Evolutionary conservation across 805 yeast genomes (phyloP).

Genomic region (Zygosaccharomyces rouxii): DNA sequence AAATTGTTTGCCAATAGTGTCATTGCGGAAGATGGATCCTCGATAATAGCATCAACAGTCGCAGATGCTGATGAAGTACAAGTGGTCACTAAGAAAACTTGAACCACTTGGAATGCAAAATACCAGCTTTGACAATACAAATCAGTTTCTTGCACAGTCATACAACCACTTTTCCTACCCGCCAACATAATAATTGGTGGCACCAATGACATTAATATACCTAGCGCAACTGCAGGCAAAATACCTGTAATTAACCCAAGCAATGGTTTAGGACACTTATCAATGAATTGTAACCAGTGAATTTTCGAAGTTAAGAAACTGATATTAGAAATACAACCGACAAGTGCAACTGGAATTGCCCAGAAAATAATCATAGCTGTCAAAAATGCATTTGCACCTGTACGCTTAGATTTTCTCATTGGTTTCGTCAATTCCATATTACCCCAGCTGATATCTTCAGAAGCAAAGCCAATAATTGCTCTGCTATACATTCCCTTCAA

Average conservation of each 20-base stretch:
- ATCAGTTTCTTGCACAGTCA: slow-evolving; percentile 70
- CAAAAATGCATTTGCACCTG: slow-evolving; percentile 59
- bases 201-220: slow-evolving; percentile 78
- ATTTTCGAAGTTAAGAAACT: slow-evolving; percentile 65
- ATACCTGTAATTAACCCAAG: slow-evolving; percentile 85
- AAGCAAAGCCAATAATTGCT: slow-evolving; percentile 59
- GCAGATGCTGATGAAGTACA: slow-evolving; percentile 77
- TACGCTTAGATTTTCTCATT: slow-evolving; percentile 52
- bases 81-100: slow-evolving; percentile 82
- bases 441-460: slow-evolving; percentile 82
- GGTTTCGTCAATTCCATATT: slow-evolving; percentile 58
- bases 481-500: slow-evolving; percentile 42
- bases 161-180: slow-evolving; percentile 71
- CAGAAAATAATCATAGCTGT: slow-evolving; percentile 75
- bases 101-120: slow-evolving; percentile 86
- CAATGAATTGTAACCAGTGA: slow-evolving; percentile 69
- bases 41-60: slow-evolving; percentile 62
- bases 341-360: slow-evolving; percentile 97
- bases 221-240: slow-evolving; percentile 75
- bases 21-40: slow-evolving; percentile 69
- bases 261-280: slow-evolving; percentile 63
- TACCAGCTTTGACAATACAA: slow-evolving; percentile 82
- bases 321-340: slow-evolving; percentile 88
- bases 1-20: slow-evolving; percentile 64
- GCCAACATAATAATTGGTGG: slow-evolving; percentile 77